Base-by-base conservation (phyloP, 1,284 basidiomycete species). In the Dichomitus squalens region DNA sequence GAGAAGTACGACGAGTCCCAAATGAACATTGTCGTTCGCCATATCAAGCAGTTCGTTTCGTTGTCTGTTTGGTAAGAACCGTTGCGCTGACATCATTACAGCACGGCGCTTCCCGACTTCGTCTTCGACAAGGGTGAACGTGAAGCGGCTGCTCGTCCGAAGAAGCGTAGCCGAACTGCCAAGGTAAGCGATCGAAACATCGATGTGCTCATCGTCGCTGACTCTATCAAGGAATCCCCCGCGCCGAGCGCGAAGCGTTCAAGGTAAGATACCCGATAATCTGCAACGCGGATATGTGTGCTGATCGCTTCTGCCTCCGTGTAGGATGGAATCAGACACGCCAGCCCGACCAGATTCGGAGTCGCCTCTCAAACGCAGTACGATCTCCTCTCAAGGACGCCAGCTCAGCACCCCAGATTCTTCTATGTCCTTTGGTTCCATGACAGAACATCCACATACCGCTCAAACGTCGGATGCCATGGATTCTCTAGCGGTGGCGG, bases 21-120 rank as follows among this genome's bases (percentile, higher is more conserved):
- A 46, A 99, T 99, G 96, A 93, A 95, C 29, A 93, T 99, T 59
- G 84, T 93, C 46, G 90, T 99, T 20, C 87, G 94, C 40, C 92
- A 98, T 70, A 95, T 98, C 70, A 98, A 89, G 80, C 89, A 88
- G 95, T 96, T 71, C 66, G 84, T 70, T 46, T 39, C 35, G 52
- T 21, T 34, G 25, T 36, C 46, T 11, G 11, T 11, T 14, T 27
- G 16, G n/a, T 4, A 34, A 46, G 44, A 56, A 55, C 52, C 38
- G 34, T 23, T 44, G 51, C 57, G 66, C 49, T 70, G 50, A 57
- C 51, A 38, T 20, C 31, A 43, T 3, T 61, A 36, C 60, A 93
- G 92, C 66, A 79, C 88, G 49, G 77, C 80, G 12, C 77, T 95
- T 52, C 93, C 93, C 16, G 91, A 93, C 64, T 85, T 89, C 63